Evolutionary conservation across 2,329 filamentous ascomycete species (phyloP), one percentile per base, ranked within the genome.

Genomic region (Magnaporthiopsis incrustans): DNA sequence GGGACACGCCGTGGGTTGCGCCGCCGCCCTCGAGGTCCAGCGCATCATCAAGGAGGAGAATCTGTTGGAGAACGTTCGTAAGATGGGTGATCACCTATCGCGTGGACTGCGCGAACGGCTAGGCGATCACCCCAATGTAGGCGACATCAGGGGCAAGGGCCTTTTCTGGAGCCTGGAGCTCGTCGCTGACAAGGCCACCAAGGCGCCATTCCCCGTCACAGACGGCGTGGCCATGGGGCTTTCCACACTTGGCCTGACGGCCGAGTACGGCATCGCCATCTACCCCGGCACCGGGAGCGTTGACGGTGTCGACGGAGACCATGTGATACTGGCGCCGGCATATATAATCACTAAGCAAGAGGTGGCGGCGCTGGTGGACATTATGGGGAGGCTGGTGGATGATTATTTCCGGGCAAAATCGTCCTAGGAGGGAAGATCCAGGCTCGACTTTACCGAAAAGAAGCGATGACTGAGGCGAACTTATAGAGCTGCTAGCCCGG

Each of bases 291-390:
- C 77, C 0, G 88, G 88, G 1, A 85, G 85, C 0, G 83, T 78
- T 0, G 86, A 81, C 68, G 80, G 90, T 59, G 78, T 82, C 1
- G 71, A 72, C 1, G 89, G 89, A 12, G 90, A 93, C 70, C 88
- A 91, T 72, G 77, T 91, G 50, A 79, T 92, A 32, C 70, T 93
- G 14, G 83, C 88, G 1, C 90, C 90, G 6, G 81, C 89, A 0
- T 91, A 86, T 74, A 91, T 84, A 59, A 79, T 88, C 27, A 85
- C 81, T 1, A 74, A 75, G 58, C 77, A 77, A 10, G 85, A 89
- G 26, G 76, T 90, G 62, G 78, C 83, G 63, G 72, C 74, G 44
- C 82, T 89, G 61, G 85, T 85, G 2, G 75, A 80, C 25, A 78
- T 75, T 0, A 76, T 85, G 3, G 74, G 72, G 4, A 75, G 71